Conservation (phyloP, 2,329 filamentous ascomycete genomes). For the Penicillium frequentans region DNA sequence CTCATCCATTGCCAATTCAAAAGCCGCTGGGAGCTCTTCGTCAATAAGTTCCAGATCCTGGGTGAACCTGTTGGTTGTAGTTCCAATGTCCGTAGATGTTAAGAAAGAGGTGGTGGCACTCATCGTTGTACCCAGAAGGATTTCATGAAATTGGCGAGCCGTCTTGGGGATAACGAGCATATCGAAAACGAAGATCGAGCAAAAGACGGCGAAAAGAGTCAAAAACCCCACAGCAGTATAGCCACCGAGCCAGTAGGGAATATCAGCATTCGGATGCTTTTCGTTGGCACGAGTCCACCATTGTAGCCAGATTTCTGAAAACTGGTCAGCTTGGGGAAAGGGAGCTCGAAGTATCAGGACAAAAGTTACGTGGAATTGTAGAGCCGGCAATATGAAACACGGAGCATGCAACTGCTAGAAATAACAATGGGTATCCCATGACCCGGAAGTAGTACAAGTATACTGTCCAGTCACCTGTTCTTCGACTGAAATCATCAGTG, state of each 20-base stretch:
- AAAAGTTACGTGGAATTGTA: constrained; percentile 25
- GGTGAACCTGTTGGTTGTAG: constrained; percentile 28
- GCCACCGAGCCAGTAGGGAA: constrained; percentile 24
- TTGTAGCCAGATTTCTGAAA: constrained; percentile 25
- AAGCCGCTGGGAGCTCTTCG: constrained; percentile 24
- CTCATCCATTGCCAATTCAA: constrained; percentile 21
- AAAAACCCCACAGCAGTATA: constrained; percentile 24
- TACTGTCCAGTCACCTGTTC: constrained; percentile 35
- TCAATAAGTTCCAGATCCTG: constrained; percentile 35
- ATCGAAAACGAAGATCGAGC: constrained; percentile 7
- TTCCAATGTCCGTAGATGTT: constrained; percentile 19
- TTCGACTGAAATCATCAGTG: constrained; percentile 17
- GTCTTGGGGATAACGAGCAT: constrained; percentile 23
- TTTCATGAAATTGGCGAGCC: constrained; percentile 19
- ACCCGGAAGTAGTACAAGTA: constrained; percentile 32
- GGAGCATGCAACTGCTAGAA: constrained; percentile 11
- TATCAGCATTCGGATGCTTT: constrained; percentile 17
- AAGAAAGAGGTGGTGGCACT: constrained; percentile 32
- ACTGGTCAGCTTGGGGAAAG: background rate
- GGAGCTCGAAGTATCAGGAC: background rate
- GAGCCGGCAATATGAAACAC: constrained; percentile 25
- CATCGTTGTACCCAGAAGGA: constrained; percentile 18
- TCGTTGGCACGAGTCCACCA: constrained; percentile 27
- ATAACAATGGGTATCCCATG: constrained; percentile 24
- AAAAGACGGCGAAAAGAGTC: constrained; percentile 7